These are phyloP conservation scores for Zymoseptoria ardabiliae DNA, from an alignment of 2,329 filamentous ascomycete species.

Conservation along the genomic window DNA sequence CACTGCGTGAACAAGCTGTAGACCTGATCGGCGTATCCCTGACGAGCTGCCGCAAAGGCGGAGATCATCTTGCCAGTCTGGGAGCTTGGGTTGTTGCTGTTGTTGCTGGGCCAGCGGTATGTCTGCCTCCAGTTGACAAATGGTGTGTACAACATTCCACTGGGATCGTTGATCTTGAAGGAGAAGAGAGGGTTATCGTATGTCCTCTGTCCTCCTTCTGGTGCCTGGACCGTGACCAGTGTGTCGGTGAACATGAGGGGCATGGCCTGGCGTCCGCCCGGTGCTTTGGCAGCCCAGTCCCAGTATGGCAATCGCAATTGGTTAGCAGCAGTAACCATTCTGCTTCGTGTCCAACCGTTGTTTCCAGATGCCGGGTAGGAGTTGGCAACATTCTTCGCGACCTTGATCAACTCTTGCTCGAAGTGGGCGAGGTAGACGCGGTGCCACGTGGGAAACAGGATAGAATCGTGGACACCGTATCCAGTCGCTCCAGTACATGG, in stretches of 20 bases:
- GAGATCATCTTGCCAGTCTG: slow-evolving; percentile 9
- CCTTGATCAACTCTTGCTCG: slow-evolving; percentile 21
- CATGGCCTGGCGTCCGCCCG: slow-evolving; percentile 6
- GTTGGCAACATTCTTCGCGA: slow-evolving; percentile 14
- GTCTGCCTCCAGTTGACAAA: slow-evolving; percentile 18
- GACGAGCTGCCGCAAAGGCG: slow-evolving; percentile 14
- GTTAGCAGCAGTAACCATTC: slow-evolving; percentile 16
- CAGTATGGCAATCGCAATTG: slow-evolving; percentile 23
- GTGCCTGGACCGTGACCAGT: slow-evolving; percentile 18
- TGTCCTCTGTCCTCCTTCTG: slow-evolving; percentile 12
- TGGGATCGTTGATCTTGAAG: slow-evolving; percentile 19
- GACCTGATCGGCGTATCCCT: slow-evolving; percentile 21
- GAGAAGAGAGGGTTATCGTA: slow-evolving; percentile 25
- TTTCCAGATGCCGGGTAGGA: slow-evolving; percentile 9
- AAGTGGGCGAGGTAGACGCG: slow-evolving; percentile 23
- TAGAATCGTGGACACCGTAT: slow-evolving; percentile 22
- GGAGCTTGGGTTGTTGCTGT: slow-evolving; percentile 11
- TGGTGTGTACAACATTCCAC: slow-evolving; percentile 15
- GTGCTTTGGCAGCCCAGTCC: slow-evolving; percentile 22
- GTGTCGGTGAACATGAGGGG: slow-evolving; percentile 18
- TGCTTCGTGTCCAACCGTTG: neutral
- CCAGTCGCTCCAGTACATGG: slow-evolving; percentile 16
- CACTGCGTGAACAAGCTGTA: slow-evolving; percentile 22
- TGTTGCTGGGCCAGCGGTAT: slow-evolving; percentile 21
- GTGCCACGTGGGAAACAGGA: slow-evolving; percentile 24